phyloP scores from a whole-genome alignment of 352 stramenopile genomes.

The Pythium insidiosum region DNA sequence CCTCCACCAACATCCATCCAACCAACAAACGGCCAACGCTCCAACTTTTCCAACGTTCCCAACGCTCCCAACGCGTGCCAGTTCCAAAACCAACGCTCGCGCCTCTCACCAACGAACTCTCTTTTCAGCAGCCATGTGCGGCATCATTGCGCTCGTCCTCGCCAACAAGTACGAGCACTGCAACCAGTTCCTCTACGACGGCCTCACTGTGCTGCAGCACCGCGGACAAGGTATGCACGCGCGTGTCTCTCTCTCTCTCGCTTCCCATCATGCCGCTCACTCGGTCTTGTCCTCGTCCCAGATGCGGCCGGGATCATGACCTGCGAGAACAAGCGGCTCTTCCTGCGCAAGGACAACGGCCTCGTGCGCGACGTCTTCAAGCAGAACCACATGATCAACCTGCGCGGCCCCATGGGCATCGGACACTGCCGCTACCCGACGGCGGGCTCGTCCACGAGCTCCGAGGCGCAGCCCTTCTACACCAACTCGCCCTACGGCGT shows the following conservation, averaged over 20 bases:
- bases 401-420: conserved; percentile 95
- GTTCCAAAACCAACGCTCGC: too few relatives aligned
- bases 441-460: conserved; percentile 86
- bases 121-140: conserved; percentile 92
- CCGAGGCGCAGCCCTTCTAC: conserved; percentile 97
- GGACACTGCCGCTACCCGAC: conserved; percentile 99
- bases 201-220: conserved; percentile 97
- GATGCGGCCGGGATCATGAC: conserved; percentile 96
- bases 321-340: conserved; percentile 87
- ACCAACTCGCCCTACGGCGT: conserved; percentile 99
- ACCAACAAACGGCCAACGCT: too few relatives aligned
- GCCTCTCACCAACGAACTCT: not conserved
- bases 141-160: conserved; percentile 95
- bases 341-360: conserved; percentile 98
- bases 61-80: too few relatives aligned
- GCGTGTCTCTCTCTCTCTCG: not conserved
- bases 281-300: too few relatives aligned
- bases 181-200: conserved; percentile 94
- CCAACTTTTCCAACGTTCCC: too few relatives aligned
- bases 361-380: conserved; percentile 98
- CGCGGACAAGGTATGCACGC: conserved; percentile 88
- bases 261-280: not conserved
- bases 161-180: conserved; percentile 93
- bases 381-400: conserved; percentile 95
- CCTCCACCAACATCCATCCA: too few relatives aligned